Percentiles rank a stretch among this genome's conserved stretches.
Evolutionary conservation across 768 basidiomycete species (phyloP).

Genomic region (Sarcodon sp.): DNA sequence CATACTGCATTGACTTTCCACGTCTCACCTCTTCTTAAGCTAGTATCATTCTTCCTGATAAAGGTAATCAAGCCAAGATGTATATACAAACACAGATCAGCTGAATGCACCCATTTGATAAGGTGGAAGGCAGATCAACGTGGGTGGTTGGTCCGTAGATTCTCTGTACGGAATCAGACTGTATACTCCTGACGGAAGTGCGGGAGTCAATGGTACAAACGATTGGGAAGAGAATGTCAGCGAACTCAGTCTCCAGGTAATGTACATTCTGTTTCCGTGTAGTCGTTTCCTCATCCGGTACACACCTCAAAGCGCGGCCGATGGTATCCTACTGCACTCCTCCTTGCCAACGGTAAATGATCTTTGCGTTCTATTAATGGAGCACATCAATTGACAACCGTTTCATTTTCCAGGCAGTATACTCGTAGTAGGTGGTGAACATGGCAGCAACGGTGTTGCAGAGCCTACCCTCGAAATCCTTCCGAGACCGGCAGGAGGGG

Average conservation of each 20-base stretch:
- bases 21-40: conserved; percentile 13
- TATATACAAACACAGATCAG: too few species aligned
- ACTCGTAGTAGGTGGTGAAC: conserved; percentile 65
- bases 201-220: conserved; percentile 60
- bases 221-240: conserved; percentile 70
- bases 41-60: conserved; percentile 63
- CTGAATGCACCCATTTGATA: too few species aligned
- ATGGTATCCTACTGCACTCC: conserved; percentile 62
- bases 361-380: too few species aligned
- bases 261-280: conserved; percentile 2
- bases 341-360: conserved; percentile 52
- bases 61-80: conserved; percentile 16
- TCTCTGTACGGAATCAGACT: conserved; percentile 66
- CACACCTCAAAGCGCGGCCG: conserved; percentile 32
- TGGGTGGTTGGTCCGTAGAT: conserved; percentile 59
- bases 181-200: conserved; percentile 54
- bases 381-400: too few species aligned
- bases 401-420: conserved; percentile 19
- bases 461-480: conserved; percentile 63
- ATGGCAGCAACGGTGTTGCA: conserved; percentile 51
- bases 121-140: conserved; percentile 43
- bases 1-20: too few species aligned
- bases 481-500: conserved; percentile 52
- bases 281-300: not conserved
- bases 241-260: conserved; percentile 47